A percentile compares a stretch with the other conserved stretches of the same genome.
Conservation (phyloP, 495 filamentous ascomycete genomes). For the Podospora appendiculata region DNA sequence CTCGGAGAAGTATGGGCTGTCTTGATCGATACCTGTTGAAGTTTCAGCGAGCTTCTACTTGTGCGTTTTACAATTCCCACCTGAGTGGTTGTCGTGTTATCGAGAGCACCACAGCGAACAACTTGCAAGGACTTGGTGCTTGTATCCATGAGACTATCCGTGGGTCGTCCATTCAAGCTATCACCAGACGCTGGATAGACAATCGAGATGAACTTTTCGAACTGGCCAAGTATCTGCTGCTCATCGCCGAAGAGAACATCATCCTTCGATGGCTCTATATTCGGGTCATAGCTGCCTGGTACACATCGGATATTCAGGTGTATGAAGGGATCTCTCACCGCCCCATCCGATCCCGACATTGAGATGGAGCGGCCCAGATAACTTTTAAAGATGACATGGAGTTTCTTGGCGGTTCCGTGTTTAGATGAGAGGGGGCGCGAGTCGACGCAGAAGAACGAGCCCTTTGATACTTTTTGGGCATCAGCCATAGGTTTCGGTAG, state of each 20-base stretch:
- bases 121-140: too few relatives aligned
- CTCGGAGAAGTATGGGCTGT: not conserved
- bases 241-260: conserved; percentile 72
- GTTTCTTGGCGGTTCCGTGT: conserved; percentile 58
- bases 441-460: conserved; percentile 70
- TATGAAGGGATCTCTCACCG: conserved; percentile 56
- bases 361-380: conserved; percentile 6
- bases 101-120: too few relatives aligned
- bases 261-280: conserved; percentile 87
- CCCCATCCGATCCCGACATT: not conserved
- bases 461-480: conserved; percentile 45
- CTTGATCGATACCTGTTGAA: not conserved
- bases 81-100: too few relatives aligned
- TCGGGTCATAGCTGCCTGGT: conserved; percentile 69
- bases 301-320: conserved; percentile 67
- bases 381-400: conserved; percentile 37
- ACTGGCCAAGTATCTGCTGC: conserved; percentile 35
- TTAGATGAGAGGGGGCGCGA: conserved; percentile 60
- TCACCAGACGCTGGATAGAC: conserved; percentile 23
- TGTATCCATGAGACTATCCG: too few relatives aligned
- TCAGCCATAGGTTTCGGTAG: conserved; percentile 49
- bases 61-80: too few relatives aligned
- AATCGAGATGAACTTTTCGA: conserved; percentile 47
- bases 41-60: too few relatives aligned
- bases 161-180: too few relatives aligned